phyloP scores from a whole-genome alignment of 805 yeast genomes.

The Lachancea sp. region DNA sequence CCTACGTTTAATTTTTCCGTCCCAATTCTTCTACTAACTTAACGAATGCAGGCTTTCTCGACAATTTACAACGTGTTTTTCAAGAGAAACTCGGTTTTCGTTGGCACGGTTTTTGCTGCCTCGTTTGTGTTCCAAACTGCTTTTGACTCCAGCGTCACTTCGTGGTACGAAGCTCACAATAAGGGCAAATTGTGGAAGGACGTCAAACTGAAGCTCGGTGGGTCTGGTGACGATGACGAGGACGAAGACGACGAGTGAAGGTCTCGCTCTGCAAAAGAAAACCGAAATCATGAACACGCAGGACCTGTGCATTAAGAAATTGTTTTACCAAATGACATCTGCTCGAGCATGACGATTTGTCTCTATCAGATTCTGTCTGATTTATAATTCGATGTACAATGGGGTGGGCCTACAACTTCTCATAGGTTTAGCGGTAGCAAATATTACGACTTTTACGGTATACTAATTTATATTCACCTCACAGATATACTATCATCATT shows the following conservation, averaged over 20 bases:
- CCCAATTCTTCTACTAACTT: slow-evolving; percentile 3
- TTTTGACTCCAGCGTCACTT: slow-evolving; percentile 61
- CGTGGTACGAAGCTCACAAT: slow-evolving; percentile 72
- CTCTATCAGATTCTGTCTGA: no score
- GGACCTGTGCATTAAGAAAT: no score
- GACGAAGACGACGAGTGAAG: slow-evolving; percentile 39
- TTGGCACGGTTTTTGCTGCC: slow-evolving; percentile 72
- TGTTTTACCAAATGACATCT: no score
- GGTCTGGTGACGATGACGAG: slow-evolving; percentile 54
- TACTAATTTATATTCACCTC: no score
- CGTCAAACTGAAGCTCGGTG: slow-evolving; percentile 52
- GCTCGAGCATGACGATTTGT: no score
- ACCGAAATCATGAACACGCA: no score
- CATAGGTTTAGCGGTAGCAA: no score
- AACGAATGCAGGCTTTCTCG: slow-evolving; percentile 34
- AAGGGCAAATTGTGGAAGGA: slow-evolving; percentile 83
- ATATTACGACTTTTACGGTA: background rate
- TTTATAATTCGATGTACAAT: no score
- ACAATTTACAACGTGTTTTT: slow-evolving; percentile 58
- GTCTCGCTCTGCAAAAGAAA: no score
- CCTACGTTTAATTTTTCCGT: background rate
- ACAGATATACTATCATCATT: no score
- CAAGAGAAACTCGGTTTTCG: slow-evolving; percentile 88
- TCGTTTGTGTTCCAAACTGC: slow-evolving; percentile 82
- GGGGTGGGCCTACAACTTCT: no score